Base-by-base conservation (phyloP, 352 stramenopile species). In the Phytophthora kernoviae region DNA sequence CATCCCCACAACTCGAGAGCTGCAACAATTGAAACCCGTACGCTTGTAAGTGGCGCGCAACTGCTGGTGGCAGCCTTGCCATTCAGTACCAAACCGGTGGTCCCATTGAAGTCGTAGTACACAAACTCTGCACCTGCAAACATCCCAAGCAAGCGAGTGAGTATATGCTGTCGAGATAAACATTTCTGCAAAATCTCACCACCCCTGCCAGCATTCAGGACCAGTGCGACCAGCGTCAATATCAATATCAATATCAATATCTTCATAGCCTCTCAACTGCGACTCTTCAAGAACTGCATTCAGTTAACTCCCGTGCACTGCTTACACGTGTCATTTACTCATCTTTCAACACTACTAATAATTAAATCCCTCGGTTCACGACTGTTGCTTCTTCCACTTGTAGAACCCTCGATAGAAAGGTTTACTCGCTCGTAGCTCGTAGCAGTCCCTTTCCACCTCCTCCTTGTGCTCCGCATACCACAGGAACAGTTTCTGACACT, bases 101-200 rank as follows among this genome's bases (percentile, higher is more conserved):
- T 96, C 30, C 69, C 73, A 46, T 94, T 96, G 36, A 97, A 97
- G 63, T 96, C 79, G 41, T 90, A 84, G 60, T 93, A 97, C 10
- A 92, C 77, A 61, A 97, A 97, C 48, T 91, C 84, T 82, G 54
- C 46, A 33, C 33, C 33, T 18, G 17, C 20, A 26, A 46, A n/a
- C n/a, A n/a, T n/a, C n/a, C n/a, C n/a, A n/a, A 15, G 37, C 8
- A 12, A 57, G 20, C 12, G 12, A 11, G 26, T 36, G 26, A 15
- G 36, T 17, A 36, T 9, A 30, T 37, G 11, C 10, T 30, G 3
- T 30, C 24, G 6, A 30, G 3, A n/a, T n/a, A n/a, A 30, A 30
- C 24, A 6, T 30, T 30, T 30, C 24, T 30, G 6, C 24, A 30
- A 30, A 30, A 6, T 30, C 24, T 30, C 6, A 30, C 24, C 24